Percentiles rank a stretch among this genome's conserved stretches.
Evolutionary conservation across 2,329 filamentous ascomycete genomes (phyloP).

Genomic region (Chaetomium sp.): DNA sequence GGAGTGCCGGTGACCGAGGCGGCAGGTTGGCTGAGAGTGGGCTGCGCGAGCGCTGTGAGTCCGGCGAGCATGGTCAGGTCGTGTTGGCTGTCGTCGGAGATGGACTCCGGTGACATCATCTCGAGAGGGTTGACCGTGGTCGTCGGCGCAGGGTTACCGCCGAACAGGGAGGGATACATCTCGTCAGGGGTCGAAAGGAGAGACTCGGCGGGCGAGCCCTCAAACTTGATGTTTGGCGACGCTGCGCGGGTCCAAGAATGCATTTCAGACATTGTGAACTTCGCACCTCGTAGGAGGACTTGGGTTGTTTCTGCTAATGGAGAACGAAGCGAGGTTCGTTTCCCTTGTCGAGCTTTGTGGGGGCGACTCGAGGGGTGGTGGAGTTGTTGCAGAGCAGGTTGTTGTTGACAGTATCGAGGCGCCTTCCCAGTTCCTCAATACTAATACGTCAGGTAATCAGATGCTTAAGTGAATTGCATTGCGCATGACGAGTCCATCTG

Average conservation of each 20-base stretch:
- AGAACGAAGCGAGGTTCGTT: constrained; percentile 5
- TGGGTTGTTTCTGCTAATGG: constrained; percentile 27
- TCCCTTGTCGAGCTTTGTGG: constrained; percentile 24
- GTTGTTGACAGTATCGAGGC: constrained; percentile 40
- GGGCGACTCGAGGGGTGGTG: constrained; percentile 19
- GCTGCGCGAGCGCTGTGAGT: constrained; percentile 23
- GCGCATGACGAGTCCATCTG: constrained; percentile 35
- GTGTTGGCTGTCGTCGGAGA: constrained; percentile 39
- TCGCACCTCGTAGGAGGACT: constrained; percentile 32
- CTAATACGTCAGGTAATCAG: constrained; percentile 37
- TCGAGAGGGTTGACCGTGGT: constrained; percentile 50
- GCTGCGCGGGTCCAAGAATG: constrained; percentile 44
- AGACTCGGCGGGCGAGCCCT: constrained; percentile 58
- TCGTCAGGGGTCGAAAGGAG: constrained; percentile 55
- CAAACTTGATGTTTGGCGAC: constrained; percentile 54
- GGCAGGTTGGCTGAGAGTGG: constrained; percentile 17
- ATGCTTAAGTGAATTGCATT: constrained; percentile 33
- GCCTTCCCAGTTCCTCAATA: constrained; percentile 46
- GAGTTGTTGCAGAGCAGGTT: constrained; percentile 17
- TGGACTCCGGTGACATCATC: constrained; percentile 53
- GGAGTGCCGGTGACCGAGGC: constrained; percentile 30
- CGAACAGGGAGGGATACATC: constrained; percentile 53
- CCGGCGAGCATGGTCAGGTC: constrained; percentile 37
- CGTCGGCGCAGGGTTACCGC: constrained; percentile 38
- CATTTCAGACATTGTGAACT: constrained; percentile 40